Evolutionary conservation across 1,284 basidiomycete species (phyloP).

Genomic region (Anthracocystis panici-leucophaei): DNA sequence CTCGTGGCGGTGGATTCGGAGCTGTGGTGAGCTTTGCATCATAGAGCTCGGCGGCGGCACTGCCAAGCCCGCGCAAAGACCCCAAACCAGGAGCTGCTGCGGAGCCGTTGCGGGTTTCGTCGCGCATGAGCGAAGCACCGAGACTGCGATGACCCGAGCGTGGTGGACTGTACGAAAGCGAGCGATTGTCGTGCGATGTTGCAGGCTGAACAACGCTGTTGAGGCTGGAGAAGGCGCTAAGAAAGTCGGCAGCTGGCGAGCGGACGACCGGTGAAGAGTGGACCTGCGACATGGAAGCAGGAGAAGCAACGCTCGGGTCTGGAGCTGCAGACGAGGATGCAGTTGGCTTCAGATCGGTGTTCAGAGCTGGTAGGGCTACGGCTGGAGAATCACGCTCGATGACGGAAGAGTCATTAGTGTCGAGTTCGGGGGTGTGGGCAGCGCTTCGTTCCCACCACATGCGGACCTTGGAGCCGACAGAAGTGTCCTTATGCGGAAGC

Average conservation of each 20-base stretch:
- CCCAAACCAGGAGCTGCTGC: slow-evolving; percentile 29
- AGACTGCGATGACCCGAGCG: slow-evolving; percentile 37
- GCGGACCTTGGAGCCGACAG: slow-evolving; percentile 45
- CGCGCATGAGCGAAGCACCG: slow-evolving; percentile 28
- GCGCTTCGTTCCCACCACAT: slow-evolving; percentile 56
- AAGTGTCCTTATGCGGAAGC: slow-evolving; percentile 38
- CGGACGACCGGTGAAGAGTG: slow-evolving; percentile 22
- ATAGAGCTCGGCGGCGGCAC: slow-evolving; percentile 45
- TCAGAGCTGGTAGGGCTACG: slow-evolving; percentile 12
- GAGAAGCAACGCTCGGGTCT: slow-evolving; percentile 10
- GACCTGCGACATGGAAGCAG: slow-evolving; percentile 17
- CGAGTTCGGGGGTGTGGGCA: slow-evolving; percentile 19
- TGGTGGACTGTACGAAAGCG: slow-evolving; percentile 49
- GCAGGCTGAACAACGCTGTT: slow-evolving; percentile 44
- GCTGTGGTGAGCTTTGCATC: slow-evolving; percentile 25
- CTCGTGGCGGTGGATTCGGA: slow-evolving; percentile 25
- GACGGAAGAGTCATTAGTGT: slow-evolving; percentile 18
- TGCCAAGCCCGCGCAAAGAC: slow-evolving; percentile 42
- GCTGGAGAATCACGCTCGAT: slow-evolving; percentile 10
- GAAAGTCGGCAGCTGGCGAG: slow-evolving; percentile 80
- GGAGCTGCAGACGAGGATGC: slow-evolving; percentile 7
- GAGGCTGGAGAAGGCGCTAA: slow-evolving; percentile 75
- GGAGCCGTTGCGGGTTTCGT: slow-evolving; percentile 24
- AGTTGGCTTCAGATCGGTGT: slow-evolving; percentile 13
- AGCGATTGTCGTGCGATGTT: slow-evolving; percentile 35